These are phyloP conservation scores for Protomyces inundatus DNA, from an alignment of 1,139 yeast species.

Conservation along the genomic window DNA sequence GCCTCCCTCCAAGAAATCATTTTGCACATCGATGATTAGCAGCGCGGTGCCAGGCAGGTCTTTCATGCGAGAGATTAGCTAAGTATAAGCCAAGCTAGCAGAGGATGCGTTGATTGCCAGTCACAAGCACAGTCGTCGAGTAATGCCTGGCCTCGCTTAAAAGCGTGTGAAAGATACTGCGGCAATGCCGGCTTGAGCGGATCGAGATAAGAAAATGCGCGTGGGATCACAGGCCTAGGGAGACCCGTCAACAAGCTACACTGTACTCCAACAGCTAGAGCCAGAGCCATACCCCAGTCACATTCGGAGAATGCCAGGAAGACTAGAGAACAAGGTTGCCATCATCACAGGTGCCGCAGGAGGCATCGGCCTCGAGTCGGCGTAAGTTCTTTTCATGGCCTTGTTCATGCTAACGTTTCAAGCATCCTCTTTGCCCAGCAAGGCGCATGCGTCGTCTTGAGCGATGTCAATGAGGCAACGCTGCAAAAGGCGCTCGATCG, in stretches of 20 bases:
- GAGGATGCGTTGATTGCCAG: too few relatives aligned
- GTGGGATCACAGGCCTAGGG: too few relatives aligned
- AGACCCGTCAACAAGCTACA: neutral
- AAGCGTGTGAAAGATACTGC: too few relatives aligned
- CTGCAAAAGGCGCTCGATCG: slow-evolving; percentile 37
- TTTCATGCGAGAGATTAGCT: too few relatives aligned
- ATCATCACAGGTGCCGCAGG: slow-evolving; percentile 63
- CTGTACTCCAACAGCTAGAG: neutral
- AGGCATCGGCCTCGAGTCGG: slow-evolving; percentile 42
- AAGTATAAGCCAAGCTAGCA: too few relatives aligned
- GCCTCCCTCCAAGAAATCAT: slow-evolving; percentile 18
- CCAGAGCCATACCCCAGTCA: too few relatives aligned
- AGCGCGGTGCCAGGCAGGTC: neutral
- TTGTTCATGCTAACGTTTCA: neutral
- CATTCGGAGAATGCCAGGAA: slow-evolving; percentile 49
- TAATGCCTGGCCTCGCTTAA: too few relatives aligned
- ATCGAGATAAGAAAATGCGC: too few relatives aligned
- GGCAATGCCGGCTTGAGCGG: too few relatives aligned
- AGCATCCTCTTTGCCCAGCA: slow-evolving; percentile 40
- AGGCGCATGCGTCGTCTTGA: slow-evolving; percentile 53
- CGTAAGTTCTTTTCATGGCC: slow-evolving; percentile 27
- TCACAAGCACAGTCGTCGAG: too few relatives aligned
- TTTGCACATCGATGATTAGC: slow-evolving; percentile 14
- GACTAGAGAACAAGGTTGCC: slow-evolving; percentile 56
- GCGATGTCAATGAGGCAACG: slow-evolving; percentile 48